phyloP scores from a whole-genome alignment of 2,329 filamentous ascomycete species.

The Colletotrichum cordylinicola region DNA sequence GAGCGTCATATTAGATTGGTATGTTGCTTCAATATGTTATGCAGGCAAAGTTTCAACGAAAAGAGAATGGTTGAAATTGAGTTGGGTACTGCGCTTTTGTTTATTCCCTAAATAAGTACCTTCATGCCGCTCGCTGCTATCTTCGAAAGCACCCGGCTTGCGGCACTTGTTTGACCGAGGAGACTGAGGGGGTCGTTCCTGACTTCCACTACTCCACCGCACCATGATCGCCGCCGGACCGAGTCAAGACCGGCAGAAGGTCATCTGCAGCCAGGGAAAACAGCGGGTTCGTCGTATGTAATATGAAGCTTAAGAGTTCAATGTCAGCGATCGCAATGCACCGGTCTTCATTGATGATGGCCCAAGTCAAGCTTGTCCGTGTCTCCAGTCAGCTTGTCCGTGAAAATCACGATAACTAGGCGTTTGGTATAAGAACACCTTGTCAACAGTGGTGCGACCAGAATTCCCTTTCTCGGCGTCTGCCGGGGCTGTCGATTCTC shows the following conservation, averaged over 20 bases:
- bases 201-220: not conserved
- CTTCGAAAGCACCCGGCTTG: not conserved
- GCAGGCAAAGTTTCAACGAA: rapidly evolving
- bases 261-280: not conserved
- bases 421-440: not conserved
- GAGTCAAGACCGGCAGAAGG: not conserved
- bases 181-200: not conserved
- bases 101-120: rapidly evolving
- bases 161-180: not conserved
- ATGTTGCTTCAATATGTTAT: not conserved
- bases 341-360: not conserved
- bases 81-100: not conserved
- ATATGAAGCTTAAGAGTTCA: not conserved
- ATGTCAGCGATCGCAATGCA: not conserved
- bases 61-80: rapidly evolving
- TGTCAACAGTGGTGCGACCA: not conserved
- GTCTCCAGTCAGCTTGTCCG: rapidly evolving
- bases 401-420: not conserved
- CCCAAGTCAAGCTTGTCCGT: rapidly evolving
- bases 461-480: not conserved
- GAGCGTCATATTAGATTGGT: not conserved
- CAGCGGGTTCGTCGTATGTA: rapidly evolving
- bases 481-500: not conserved
- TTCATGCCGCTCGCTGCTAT: not conserved
- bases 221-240: not conserved